Evolutionary conservation across 2,329 filamentous ascomycete species (phyloP).

Genomic region (Calonectria fujianensis): DNA sequence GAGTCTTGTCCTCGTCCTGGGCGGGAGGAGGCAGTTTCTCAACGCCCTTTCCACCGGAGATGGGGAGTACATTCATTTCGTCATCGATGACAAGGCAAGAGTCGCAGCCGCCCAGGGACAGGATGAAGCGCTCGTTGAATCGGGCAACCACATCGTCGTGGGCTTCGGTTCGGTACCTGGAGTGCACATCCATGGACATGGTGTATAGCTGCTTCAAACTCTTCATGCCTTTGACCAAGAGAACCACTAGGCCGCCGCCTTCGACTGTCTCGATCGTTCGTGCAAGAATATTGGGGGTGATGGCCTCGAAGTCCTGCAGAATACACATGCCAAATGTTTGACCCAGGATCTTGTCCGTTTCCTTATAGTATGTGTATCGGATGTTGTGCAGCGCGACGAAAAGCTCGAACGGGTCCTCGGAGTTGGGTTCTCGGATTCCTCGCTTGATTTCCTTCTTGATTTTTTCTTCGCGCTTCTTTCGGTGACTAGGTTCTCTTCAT

Average conservation of each 20-base stretch:
- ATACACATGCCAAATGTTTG: constrained; percentile 99
- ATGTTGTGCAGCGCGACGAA: constrained; percentile 98
- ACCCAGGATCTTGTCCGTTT: constrained; percentile 98
- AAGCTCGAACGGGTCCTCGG: constrained; percentile 96
- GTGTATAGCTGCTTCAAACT: constrained; percentile 98
- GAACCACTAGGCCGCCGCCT: constrained; percentile 91
- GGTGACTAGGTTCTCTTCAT: constrained; percentile 76
- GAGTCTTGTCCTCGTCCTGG: constrained; percentile 82
- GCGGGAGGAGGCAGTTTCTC: constrained; percentile 86
- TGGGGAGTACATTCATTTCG: constrained; percentile 96
- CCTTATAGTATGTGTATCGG: constrained; percentile 99
- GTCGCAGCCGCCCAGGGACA: constrained; percentile 96
- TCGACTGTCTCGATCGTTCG: constrained; percentile 98
- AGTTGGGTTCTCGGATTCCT: constrained; percentile 92
- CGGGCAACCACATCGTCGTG: constrained; percentile 95
- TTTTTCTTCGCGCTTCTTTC: constrained; percentile 98
- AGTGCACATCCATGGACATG: constrained; percentile 97
- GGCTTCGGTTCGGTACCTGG: constrained; percentile 95
- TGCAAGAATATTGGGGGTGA: constrained; percentile 97
- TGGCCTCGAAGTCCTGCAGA: constrained; percentile 96
- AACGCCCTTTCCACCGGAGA: constrained; percentile 95
- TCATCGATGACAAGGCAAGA: constrained; percentile 97
- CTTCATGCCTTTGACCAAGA: constrained; percentile 96
- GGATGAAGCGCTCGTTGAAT: constrained; percentile 98
- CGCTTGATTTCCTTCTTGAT: constrained; percentile 99